phyloP scores from a whole-genome alignment of 768 basidiomycete species.

The Auricularia sp. region DNA sequence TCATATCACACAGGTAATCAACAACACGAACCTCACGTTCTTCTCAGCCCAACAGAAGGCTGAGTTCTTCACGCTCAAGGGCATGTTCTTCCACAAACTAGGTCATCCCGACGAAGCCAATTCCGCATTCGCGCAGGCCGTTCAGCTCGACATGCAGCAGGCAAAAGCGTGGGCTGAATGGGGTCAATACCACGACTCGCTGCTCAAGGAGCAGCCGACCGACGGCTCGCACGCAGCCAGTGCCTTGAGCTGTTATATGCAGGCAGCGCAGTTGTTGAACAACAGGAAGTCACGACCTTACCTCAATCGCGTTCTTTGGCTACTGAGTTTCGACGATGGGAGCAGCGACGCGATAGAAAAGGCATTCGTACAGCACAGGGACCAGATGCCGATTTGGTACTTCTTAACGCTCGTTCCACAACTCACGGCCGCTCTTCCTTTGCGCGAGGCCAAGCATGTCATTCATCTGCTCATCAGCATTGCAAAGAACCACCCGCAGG shows the following conservation, averaged over 20 bases:
- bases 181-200: slow-evolving; percentile 86
- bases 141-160: slow-evolving; percentile 89
- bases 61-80: slow-evolving; percentile 96
- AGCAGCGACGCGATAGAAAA: slow-evolving; percentile 38
- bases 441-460: slow-evolving; percentile 89
- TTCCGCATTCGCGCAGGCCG: slow-evolving; percentile 84
- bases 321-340: slow-evolving; percentile 84
- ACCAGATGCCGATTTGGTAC: slow-evolving; percentile 90
- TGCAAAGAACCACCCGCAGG: slow-evolving; percentile 89
- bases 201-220: slow-evolving; percentile 80
- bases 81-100: slow-evolving; percentile 91
- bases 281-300: slow-evolving; percentile 85
- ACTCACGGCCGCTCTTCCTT: slow-evolving; percentile 76
- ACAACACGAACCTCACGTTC: slow-evolving; percentile 98
- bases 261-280: slow-evolving; percentile 93
- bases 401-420: slow-evolving; percentile 98
- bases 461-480: slow-evolving; percentile 80
- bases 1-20: slow-evolving; percentile 53
- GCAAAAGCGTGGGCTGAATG: slow-evolving; percentile 98
- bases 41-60: slow-evolving; percentile 92
- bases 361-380: slow-evolving; percentile 64
- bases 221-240: slow-evolving; percentile 57
- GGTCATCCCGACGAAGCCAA: slow-evolving; percentile 84
- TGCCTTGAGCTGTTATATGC: slow-evolving; percentile 95
- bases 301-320: slow-evolving; percentile 89